These are phyloP conservation scores for Monosporascus ibericus DNA, from an alignment of 2,329 filamentous ascomycete genomes.

Conservation along the genomic window DNA sequence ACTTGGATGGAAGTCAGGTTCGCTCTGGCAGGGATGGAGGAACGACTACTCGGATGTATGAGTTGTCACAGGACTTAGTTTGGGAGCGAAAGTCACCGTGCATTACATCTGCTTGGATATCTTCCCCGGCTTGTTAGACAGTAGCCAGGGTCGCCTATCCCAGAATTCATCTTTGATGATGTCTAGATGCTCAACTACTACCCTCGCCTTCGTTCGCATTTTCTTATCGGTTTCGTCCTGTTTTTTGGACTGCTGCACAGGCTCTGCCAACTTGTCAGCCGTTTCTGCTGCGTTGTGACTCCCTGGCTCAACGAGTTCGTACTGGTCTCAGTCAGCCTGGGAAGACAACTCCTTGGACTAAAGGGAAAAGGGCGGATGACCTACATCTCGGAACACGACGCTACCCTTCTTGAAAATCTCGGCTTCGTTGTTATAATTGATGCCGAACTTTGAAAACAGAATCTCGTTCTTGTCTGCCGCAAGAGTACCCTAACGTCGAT, in stretches of 20 bases:
- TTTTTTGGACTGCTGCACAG: slow-evolving; percentile 62
- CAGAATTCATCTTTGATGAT: slow-evolving; percentile 96
- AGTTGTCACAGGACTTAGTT: too few species aligned
- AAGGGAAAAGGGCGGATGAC: neutral
- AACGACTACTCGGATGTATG: too few species aligned
- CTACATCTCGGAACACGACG: slow-evolving; percentile 75
- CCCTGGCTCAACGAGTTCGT: slow-evolving; percentile 60
- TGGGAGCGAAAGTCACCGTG: neutral
- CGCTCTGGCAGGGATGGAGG: too few species aligned
- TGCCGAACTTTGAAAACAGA: slow-evolving; percentile 76
- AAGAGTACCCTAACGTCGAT: slow-evolving; percentile 61
- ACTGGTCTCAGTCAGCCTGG: slow-evolving; percentile 39
- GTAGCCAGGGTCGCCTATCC: slow-evolving; percentile 77
- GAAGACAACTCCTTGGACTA: neutral
- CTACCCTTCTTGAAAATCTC: slow-evolving; percentile 93
- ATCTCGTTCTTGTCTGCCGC: slow-evolving; percentile 94
- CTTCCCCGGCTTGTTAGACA: slow-evolving; percentile 68
- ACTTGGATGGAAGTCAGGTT: too few species aligned
- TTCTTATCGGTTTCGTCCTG: slow-evolving; percentile 81
- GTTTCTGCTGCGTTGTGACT: slow-evolving; percentile 40
- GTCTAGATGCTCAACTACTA: slow-evolving; percentile 81
- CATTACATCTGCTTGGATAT: slow-evolving; percentile 53
- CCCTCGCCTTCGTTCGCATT: slow-evolving; percentile 68
- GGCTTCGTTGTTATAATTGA: slow-evolving; percentile 96
- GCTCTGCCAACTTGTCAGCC: slow-evolving; percentile 45